Evolutionary conservation across 164 flowering plant species (phyloP), one percentile per base, ranked within the genome.

Genomic region (Litsea cubeba): DNA sequence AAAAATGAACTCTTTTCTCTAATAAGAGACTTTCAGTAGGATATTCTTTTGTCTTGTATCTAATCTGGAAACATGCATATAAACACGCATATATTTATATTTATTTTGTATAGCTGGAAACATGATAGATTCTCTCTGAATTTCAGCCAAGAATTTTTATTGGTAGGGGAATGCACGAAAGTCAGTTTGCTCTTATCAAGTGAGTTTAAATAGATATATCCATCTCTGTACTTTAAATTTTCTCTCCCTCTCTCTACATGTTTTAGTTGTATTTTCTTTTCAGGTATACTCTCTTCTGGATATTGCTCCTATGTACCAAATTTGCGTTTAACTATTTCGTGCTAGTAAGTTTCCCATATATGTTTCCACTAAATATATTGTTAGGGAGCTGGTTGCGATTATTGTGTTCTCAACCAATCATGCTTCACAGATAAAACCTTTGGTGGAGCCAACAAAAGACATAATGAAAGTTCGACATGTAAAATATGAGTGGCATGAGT

Each of bases 151-250:
- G 98, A 77, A 82, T 91, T 50, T 96, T 92, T 85, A 86, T 96
- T 66, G 99, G 97, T 57, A 87, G 99, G 80, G 99, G 98, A 80
- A 96, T 96, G 99, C 99, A 96, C 78, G 99, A 96, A 82, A 96
- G 98, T 73, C 97, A 92, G 79, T 88, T 90, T 86, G 66, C 90
- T 68, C 95, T 96, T 72, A 69, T 94, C 60, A 96, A 92, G 99
- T 94, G 82, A 88, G 98, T 87, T 70, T 69, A 66, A 66, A 68
- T 4, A 6, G 23, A 68, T 40, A n/a, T 54, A 54, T 54, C n/a
- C n/a, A 54, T 75, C 26, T 69, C 11, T 63, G 28, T 2, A 30
- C 57, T 30, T 57, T 2, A 20, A 11, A 28, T 57, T 3, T 22
- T 35, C 67, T 65, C 65, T 75, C 26, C 24, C 1, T 72, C 51